phyloP scores from a whole-genome alignment of 306 rosid species.

The Morella rubra region DNA sequence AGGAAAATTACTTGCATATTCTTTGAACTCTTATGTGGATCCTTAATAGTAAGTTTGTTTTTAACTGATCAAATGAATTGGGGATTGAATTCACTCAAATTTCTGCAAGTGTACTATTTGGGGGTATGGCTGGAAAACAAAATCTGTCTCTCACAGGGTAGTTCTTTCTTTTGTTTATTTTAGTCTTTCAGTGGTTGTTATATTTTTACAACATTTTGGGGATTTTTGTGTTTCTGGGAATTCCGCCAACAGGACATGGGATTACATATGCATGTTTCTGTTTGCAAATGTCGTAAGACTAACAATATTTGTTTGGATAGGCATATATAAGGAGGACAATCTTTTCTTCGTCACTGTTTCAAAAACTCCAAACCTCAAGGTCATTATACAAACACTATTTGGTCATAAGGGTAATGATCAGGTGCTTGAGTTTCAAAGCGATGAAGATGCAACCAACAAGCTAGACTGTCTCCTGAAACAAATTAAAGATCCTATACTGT shows the following conservation, averaged over 20 bases:
- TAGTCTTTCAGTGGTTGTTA: no score
- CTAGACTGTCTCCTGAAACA: constrained; percentile 34
- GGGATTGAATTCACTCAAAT: no score
- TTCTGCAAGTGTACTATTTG: no score
- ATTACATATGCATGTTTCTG: not conserved
- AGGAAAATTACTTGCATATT: no score
- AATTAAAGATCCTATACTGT: constrained; percentile 31
- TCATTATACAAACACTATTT: constrained; percentile 40
- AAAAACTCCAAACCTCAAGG: constrained; percentile 37
- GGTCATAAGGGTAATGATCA: constrained; percentile 18
- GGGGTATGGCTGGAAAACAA: no score
- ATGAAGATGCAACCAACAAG: constrained; percentile 26
- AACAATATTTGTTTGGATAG: constrained; percentile 33
- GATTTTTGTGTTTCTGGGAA: no score
- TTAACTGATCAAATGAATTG: no score
- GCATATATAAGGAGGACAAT: constrained; percentile 37
- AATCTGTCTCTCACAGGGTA: no score
- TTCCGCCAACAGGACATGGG: not conserved
- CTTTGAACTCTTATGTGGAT: no score
- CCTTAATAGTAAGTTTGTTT: no score
- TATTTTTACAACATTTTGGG: no score
- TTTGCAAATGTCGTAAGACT: not conserved
- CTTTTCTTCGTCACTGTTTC: constrained; percentile 46
- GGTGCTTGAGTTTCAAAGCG: constrained; percentile 33
- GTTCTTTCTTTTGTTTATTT: no score